Evolutionary conservation across 1,139 yeast genomes (phyloP).

Genomic region (Yamadazyma pseudoaaseri): DNA sequence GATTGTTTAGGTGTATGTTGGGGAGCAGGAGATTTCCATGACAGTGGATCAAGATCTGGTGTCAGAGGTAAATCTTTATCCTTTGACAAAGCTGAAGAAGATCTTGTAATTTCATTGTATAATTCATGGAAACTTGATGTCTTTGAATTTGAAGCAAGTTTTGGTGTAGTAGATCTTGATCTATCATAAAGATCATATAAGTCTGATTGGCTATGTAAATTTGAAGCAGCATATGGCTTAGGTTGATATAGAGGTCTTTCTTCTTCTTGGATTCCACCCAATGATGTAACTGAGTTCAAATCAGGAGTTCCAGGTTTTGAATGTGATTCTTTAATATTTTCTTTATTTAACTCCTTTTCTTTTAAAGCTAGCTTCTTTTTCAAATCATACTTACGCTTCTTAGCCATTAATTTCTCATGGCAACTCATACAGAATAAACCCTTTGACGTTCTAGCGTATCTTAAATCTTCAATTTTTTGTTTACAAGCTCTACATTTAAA

Average conservation of each 20-base stretch:
- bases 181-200: constrained; percentile 21
- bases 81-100: constrained; percentile 21
- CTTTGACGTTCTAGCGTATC: constrained; percentile 91
- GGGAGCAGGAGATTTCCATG: background rate
- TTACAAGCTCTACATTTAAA: constrained; percentile 91
- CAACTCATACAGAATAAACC: constrained; percentile 94
- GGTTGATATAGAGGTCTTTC: constrained; percentile 16
- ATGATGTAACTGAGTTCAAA: constrained; percentile 2
- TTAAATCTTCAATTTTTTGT: constrained; percentile 80
- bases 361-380: constrained; percentile 33
- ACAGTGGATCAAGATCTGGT: constrained; percentile 15
- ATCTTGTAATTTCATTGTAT: constrained; percentile 10
- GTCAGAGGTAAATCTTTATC: constrained; percentile 34
- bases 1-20: background rate
- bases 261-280: constrained; percentile 11
- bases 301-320: constrained; percentile 6
- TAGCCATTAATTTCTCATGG: constrained; percentile 79
- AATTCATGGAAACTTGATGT: constrained; percentile 9
- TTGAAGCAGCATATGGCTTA: constrained; percentile 8
- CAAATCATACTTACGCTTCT: constrained; percentile 54
- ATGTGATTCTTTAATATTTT: constrained; percentile 14
- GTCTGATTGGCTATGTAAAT: constrained; percentile 12
- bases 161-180: constrained; percentile 18
- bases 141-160: constrained; percentile 9
- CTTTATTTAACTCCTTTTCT: constrained; percentile 7